These are phyloP conservation scores for Cadophora malorum DNA, from an alignment of 2,329 filamentous ascomycete species.

Conservation along the genomic window DNA sequence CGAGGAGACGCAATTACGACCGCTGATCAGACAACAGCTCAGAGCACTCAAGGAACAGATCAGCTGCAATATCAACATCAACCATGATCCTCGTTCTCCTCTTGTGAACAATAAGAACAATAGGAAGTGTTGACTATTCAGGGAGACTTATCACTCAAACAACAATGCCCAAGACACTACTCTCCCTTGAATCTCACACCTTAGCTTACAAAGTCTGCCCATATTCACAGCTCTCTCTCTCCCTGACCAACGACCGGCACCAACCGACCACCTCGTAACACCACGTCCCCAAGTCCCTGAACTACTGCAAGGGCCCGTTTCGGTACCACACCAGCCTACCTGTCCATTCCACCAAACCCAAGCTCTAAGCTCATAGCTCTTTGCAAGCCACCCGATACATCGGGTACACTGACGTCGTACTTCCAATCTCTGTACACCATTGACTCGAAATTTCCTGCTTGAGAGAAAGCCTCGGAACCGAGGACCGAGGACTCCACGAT, in stretches of 20 bases:
- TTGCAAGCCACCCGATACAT: background rate
- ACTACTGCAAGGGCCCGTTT: slow-evolving; percentile 17
- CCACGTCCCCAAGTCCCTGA: background rate
- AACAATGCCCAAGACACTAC: too few species aligned
- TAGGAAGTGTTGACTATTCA: too few species aligned
- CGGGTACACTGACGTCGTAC: background rate
- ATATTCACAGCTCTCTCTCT: background rate
- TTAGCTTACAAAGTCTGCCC: too few species aligned
- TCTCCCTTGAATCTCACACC: too few species aligned
- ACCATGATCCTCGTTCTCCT: too few species aligned
- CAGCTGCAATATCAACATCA: too few species aligned
- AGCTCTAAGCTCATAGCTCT: background rate
- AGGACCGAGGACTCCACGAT: background rate
- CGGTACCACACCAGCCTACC: background rate
- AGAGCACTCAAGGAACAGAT: too few species aligned
- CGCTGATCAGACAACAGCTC: slow-evolving; percentile 6
- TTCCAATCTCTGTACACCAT: background rate
- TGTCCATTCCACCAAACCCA: too few species aligned
- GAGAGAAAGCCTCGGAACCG: background rate
- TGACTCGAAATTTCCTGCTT: too few species aligned
- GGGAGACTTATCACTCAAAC: too few species aligned
- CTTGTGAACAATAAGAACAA: too few species aligned
- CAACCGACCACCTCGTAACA: background rate
- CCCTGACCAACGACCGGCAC: background rate
- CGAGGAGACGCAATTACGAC: background rate